Conservation (phyloP, 2,329 filamentous ascomycete genomes). For the Pseudovirgaria hyperparasitica region DNA sequence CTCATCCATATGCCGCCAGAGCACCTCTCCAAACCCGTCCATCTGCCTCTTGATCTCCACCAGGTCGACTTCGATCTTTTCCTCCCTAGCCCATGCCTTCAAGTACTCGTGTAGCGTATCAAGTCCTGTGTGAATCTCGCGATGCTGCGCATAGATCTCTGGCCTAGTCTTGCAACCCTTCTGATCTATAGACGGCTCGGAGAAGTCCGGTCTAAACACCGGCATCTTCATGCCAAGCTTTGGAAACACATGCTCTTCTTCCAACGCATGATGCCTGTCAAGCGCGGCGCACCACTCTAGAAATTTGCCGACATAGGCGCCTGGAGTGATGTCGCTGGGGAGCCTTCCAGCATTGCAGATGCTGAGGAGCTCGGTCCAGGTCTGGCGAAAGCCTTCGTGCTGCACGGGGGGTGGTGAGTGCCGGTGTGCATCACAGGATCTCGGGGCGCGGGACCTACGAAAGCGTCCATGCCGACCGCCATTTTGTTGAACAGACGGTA, state of each 20-base stretch:
- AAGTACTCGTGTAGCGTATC: constrained; percentile 57
- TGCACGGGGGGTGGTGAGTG: constrained; percentile 23
- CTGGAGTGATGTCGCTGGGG: constrained; percentile 50
- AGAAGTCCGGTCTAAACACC: constrained; percentile 53
- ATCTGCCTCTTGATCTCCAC: constrained; percentile 54
- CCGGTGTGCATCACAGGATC: constrained; percentile 9
- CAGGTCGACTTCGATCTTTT: constrained; percentile 45
- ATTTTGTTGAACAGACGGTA: constrained; percentile 60
- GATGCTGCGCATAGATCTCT: constrained; percentile 63
- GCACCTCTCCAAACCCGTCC: constrained; percentile 64
- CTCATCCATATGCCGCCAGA: constrained; percentile 75
- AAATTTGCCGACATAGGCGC: constrained; percentile 54
- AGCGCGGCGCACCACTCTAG: constrained; percentile 60
- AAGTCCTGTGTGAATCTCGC: constrained; percentile 64
- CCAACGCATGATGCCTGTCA: constrained; percentile 68
- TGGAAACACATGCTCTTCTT: constrained; percentile 73
- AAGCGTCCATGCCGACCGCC: constrained; percentile 62
- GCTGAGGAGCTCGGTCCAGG: constrained; percentile 59
- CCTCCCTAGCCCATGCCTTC: no score
- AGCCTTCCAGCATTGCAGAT: constrained; percentile 49
- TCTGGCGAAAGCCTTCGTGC: constrained; percentile 65
- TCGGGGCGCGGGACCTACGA: constrained; percentile 25
- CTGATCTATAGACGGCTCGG: neutral
- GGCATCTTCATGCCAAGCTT: constrained; percentile 65
- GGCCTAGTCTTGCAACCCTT: no score